Conservation (phyloP, 73 alveolate species). For the Strombidium stylifer region DNA sequence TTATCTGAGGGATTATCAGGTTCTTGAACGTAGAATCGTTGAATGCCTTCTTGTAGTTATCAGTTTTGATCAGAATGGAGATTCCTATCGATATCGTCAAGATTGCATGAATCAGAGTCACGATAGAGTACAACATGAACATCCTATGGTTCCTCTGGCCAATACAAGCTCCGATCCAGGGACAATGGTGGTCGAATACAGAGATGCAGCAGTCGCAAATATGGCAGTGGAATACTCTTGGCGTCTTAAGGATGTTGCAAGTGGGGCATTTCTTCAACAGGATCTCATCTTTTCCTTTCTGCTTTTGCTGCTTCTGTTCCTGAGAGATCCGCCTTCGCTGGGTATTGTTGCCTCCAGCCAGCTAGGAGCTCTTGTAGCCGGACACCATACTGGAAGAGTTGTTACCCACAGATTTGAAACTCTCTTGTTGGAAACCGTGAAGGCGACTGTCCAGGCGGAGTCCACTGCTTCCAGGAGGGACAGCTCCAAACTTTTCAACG, state of each 20-base stretch:
- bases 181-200: constrained; percentile 50
- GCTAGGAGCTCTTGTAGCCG: too few relatives aligned
- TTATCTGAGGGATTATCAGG: constrained; percentile 4
- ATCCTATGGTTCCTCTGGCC: constrained; percentile 39
- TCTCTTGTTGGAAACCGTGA: too few relatives aligned
- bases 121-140: constrained; percentile 3
- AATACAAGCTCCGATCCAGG: constrained; percentile 50
- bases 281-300: too few relatives aligned
- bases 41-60: not conserved
- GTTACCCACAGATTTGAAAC: too few relatives aligned
- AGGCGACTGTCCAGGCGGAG: too few relatives aligned
- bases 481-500: too few relatives aligned
- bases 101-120: constrained; percentile 15
- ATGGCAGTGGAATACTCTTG: constrained; percentile 39
- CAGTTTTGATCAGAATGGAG: not conserved
- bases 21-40: not conserved
- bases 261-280: constrained; percentile 19
- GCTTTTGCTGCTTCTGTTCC: too few relatives aligned
- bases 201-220: constrained; percentile 37
- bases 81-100: constrained; percentile 10
- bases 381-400: too few relatives aligned
- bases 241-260: constrained; percentile 35
- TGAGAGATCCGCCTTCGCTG: too few relatives aligned
- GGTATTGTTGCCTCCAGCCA: too few relatives aligned
- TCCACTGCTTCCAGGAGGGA: too few relatives aligned